phyloP scores from a whole-genome alignment of 257 asterid species.

The Salvia rosmarinus region DNA sequence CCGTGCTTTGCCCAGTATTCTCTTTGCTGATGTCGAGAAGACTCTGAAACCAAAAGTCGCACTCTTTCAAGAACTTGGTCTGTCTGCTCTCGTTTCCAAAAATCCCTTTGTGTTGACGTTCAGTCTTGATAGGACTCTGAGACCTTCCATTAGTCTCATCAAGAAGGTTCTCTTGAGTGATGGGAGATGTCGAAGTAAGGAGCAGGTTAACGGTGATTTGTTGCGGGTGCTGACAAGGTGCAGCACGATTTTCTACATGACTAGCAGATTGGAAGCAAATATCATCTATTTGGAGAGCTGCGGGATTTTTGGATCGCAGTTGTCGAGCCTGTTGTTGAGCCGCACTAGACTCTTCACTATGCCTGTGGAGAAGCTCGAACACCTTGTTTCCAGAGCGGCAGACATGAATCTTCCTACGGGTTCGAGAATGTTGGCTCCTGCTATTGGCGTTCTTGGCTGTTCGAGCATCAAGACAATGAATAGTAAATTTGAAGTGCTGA shows the following conservation, averaged over 20 bases:
- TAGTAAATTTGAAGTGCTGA: neutral
- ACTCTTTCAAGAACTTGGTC: slow-evolving; percentile 42
- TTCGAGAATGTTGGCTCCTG: slow-evolving; percentile 27
- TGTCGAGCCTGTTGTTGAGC: neutral
- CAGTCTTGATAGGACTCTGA: slow-evolving; percentile 35
- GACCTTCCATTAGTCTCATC: slow-evolving; percentile 34
- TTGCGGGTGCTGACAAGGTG: slow-evolving; percentile 33
- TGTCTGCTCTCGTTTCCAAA: slow-evolving; percentile 35
- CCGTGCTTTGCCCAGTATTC: slow-evolving; percentile 23
- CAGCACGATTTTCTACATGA: slow-evolving; percentile 16
- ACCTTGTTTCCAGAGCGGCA: slow-evolving; percentile 32
- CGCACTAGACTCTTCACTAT: slow-evolving; percentile 16
- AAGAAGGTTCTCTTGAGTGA: slow-evolving; percentile 30
- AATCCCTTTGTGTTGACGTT: slow-evolving; percentile 26
- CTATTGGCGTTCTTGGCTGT: neutral
- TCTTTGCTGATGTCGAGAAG: slow-evolving; percentile 35
- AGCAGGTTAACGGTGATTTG: slow-evolving; percentile 29
- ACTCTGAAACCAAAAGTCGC: slow-evolving; percentile 44
- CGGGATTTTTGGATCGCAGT: slow-evolving; percentile 10
- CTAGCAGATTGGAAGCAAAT: slow-evolving; percentile 35
- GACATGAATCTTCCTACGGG: slow-evolving; percentile 38
- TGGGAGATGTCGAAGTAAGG: slow-evolving; percentile 2
- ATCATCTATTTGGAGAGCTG: slow-evolving; percentile 33
- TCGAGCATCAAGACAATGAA: neutral
- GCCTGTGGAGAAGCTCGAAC: slow-evolving; percentile 26